These are phyloP conservation scores for Trichophyton benhamiae DNA, from an alignment of 2,329 filamentous ascomycete species.

Conservation along the genomic window DNA sequence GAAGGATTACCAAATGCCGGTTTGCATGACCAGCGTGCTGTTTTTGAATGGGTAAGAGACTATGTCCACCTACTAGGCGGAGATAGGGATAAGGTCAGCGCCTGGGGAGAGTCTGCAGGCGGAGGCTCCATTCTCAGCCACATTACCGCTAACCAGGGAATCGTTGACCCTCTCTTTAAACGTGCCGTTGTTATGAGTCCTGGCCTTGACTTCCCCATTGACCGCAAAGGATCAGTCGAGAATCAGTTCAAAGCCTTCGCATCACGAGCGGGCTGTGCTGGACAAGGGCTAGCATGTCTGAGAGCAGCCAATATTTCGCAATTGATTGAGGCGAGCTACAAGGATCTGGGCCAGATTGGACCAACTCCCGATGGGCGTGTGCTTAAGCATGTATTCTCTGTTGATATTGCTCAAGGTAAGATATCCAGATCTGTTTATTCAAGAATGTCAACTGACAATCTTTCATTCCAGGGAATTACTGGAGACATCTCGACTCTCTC, in stretches of 20 bases:
- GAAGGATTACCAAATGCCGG: constrained; percentile 15
- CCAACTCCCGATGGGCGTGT: neutral
- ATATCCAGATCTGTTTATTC: neutral
- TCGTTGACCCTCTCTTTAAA: constrained; percentile 34
- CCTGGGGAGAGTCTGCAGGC: constrained; percentile 41
- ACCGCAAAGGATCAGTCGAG: constrained; percentile 14
- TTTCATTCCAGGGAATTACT: constrained; percentile 20
- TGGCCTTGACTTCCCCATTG: constrained; percentile 18
- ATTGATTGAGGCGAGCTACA: neutral
- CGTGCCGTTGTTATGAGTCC: constrained; percentile 24
- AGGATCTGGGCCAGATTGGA: neutral
- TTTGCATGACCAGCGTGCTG: constrained; percentile 37
- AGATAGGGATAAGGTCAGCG: constrained; percentile 28
- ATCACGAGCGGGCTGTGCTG: neutral
- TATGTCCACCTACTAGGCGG: constrained; percentile 33
- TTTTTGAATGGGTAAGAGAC: constrained; percentile 29
- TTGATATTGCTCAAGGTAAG: constrained; percentile 21
- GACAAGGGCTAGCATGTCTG: neutral
- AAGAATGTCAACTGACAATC: neutral
- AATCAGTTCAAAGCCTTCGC: neutral
- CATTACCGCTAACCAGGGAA: constrained; percentile 35
- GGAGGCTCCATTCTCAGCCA: constrained; percentile 22
- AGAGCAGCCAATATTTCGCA: neutral
- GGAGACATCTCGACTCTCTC: constrained; percentile 21
- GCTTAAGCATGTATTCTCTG: constrained; percentile 17